These are phyloP conservation scores for Gyrodon lividus DNA, from an alignment of 768 basidiomycete species.

Conservation along the genomic window DNA sequence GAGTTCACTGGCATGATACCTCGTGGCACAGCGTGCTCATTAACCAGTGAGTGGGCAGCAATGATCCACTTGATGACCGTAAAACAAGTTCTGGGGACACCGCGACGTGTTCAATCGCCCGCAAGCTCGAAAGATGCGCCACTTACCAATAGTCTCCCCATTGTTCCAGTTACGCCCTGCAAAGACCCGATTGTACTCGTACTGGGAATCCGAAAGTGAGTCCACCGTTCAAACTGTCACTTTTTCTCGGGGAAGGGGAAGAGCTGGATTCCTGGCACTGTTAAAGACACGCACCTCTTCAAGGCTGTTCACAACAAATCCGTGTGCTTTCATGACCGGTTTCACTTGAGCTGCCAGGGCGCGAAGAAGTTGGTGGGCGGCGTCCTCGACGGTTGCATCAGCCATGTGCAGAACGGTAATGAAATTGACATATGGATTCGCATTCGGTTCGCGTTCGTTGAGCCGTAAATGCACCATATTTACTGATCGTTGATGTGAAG, in stretches of 20 bases:
- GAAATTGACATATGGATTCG: slow-evolving; percentile 78
- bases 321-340: slow-evolving; percentile 80
- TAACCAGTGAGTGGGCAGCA: slow-evolving; percentile 63
- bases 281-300: slow-evolving; percentile 59
- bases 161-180: slow-evolving; percentile 83
- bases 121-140: background rate
- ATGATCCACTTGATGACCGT: slow-evolving; percentile 56
- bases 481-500: background rate
- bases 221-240: background rate
- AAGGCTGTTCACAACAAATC: slow-evolving; percentile 72
- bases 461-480: slow-evolving; percentile 70
- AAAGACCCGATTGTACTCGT: slow-evolving; percentile 76
- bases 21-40: slow-evolving; percentile 84
- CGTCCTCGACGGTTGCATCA: slow-evolving; percentile 49
- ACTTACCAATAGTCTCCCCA: slow-evolving; percentile 73
- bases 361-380: slow-evolving; percentile 68
- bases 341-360: slow-evolving; percentile 82
- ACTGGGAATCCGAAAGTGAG: slow-evolving; percentile 41
- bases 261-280: background rate
- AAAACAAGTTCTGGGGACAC: slow-evolving; percentile 65
- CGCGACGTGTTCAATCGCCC: background rate
- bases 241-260: background rate
- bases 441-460: slow-evolving; percentile 68
- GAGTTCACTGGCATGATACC: slow-evolving; percentile 37
- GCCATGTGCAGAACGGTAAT: slow-evolving; percentile 54